These are phyloP conservation scores for Malassezia furfur DNA, from an alignment of 1,284 basidiomycete species.

Conservation along the genomic window DNA sequence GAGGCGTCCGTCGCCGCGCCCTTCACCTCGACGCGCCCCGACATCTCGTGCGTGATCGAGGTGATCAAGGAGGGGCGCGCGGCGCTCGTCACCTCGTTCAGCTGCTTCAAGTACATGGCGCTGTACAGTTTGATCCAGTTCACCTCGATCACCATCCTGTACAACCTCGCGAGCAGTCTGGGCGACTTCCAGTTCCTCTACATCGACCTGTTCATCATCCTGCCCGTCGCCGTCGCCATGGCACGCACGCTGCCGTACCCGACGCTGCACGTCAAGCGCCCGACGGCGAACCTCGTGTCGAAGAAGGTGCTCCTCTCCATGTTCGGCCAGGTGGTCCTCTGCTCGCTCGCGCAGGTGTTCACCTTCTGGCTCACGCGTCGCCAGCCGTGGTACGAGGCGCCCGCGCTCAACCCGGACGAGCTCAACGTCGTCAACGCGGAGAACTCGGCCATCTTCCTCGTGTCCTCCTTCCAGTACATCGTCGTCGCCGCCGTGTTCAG, in stretches of 20 bases:
- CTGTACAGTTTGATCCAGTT: slow-evolving; percentile 54
- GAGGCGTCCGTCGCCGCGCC: slow-evolving; percentile 99
- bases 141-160: slow-evolving; percentile 72
- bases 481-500: slow-evolving; percentile 92
- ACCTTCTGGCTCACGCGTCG: slow-evolving; percentile 77
- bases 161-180: slow-evolving; percentile 88
- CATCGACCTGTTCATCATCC: slow-evolving; percentile 94
- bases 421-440: slow-evolving; percentile 85
- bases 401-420: slow-evolving; percentile 61
- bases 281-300: slow-evolving; percentile 90
- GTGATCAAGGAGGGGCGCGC: slow-evolving; percentile 82
- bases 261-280: slow-evolving; percentile 68
- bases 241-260: slow-evolving; percentile 83
- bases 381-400: slow-evolving; percentile 70
- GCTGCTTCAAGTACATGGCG: slow-evolving; percentile 90
- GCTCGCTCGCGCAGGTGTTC: slow-evolving; percentile 71
- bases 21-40: slow-evolving; percentile 85
- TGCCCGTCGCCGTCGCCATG: slow-evolving; percentile 89
- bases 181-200: slow-evolving; percentile 96
- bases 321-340: slow-evolving; percentile 82
- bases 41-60: slow-evolving; percentile 91
- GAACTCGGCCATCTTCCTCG: slow-evolving; percentile 81
- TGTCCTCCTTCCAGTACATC: slow-evolving; percentile 98
- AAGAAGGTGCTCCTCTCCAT: slow-evolving; percentile 90
- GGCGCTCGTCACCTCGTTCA: slow-evolving; percentile 92